Evolutionary conservation across 148 eudicot species (phyloP), one percentile per base, ranked within the genome.

Genomic region (Chenopodium suecicum): DNA sequence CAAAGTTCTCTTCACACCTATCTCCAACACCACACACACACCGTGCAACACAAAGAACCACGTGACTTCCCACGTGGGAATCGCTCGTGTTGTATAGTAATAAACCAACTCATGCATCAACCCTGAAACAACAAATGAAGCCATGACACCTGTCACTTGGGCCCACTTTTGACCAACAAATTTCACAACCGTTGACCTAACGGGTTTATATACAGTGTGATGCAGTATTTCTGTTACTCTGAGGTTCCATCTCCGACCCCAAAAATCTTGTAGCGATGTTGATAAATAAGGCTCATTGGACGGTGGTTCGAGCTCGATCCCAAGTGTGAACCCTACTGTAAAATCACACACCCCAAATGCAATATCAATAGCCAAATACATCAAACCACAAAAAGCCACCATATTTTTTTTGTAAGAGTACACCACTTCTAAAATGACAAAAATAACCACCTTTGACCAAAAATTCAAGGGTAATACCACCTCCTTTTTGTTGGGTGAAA

Each of bases 91-190:
- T 34, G 84, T 63, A 52, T 90, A 82, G 67, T 87, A 94, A 65
- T 88, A 90, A 0, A 91, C 31, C 6, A 94, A 83, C 90, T 94
- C 98, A 66, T 94, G 98, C 95, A 93, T 93, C 29, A 93, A 46
- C 0, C 93, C 98, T 0, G 98, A 93, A 0, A 91, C 97, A 0
- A 83, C 1, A 37, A 92, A 94, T 0, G 92, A 6, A 13, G 90
- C 88, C 80, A 92, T 20, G 12, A 90, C 87, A 23, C 81, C 98
- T 27, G 71, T n/a, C 44, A 82, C 19, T 0, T 74, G 78, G 50
- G 88, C 93, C 88, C 81, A 69, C 32, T 56, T 56, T 1, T 17
- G n/a, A 13, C 91, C 90, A n/a, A 85, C 1, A 0, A 81, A 27
- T 71, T 83, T 77, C 48, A 11, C 1, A 62, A 77, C 78, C 86